Percentiles rank a stretch among this genome's conserved stretches.
phyloP scores from a whole-genome alignment of 768 basidiomycete genomes.

The Daedaleopsis sinensis region DNA sequence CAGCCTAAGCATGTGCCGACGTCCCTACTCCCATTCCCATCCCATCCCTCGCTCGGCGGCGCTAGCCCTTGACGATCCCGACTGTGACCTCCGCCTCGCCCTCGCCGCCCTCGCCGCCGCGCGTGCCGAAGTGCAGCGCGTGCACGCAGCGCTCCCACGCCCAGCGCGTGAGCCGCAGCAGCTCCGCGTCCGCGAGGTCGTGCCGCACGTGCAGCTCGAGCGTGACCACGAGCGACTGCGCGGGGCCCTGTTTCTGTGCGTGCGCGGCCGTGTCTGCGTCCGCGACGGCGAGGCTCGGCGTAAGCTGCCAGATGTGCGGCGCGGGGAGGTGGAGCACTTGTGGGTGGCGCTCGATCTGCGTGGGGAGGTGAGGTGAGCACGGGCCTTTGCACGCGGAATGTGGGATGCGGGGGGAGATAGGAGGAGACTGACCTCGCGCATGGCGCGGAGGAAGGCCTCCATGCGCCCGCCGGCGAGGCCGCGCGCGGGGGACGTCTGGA shows the following conservation, averaged over 20 bases:
- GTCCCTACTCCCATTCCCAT: too few relatives aligned
- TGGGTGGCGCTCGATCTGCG: slow-evolving; percentile 81
- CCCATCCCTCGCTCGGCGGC: too few relatives aligned
- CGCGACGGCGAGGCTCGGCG: slow-evolving; percentile 34
- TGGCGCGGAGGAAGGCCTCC: slow-evolving; percentile 77
- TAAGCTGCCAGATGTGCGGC: slow-evolving; percentile 89
- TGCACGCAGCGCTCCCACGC: slow-evolving; percentile 67
- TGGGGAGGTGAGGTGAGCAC: not conserved
- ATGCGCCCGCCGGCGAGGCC: slow-evolving; percentile 65
- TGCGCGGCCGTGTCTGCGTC: slow-evolving; percentile 14
- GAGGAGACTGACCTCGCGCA: slow-evolving; percentile 69
- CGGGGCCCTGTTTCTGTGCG: slow-evolving; percentile 27
- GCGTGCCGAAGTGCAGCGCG: slow-evolving; percentile 44
- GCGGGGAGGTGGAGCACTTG: slow-evolving; percentile 81
- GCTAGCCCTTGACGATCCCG: slow-evolving; percentile 54
- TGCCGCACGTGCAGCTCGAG: slow-evolving; percentile 75
- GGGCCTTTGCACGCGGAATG: not conserved
- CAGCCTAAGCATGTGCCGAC: too few relatives aligned
- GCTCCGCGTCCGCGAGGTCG: slow-evolving; percentile 69
- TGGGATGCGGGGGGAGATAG: slow-evolving; percentile 4
- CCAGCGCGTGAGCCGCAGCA: slow-evolving; percentile 74
- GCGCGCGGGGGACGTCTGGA: slow-evolving; percentile 87
- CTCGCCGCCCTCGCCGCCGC: slow-evolving; percentile 32
- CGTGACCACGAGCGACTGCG: slow-evolving; percentile 68
- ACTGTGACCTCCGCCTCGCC: slow-evolving; percentile 66